Evolutionary conservation across 345 rosid genomes (phyloP).

Genomic region (rapeseed (Brassica napus)): Da-Ae NC_063447.1:7637001-7637500

Average conservation of each 20-base stretch:
- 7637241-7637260: not conserved
- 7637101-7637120: not conserved
- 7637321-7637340: not conserved
- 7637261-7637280: not conserved
- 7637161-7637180: not conserved
- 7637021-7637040: not conserved
- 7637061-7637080: not conserved
- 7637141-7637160: not conserved
- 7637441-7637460: constrained; percentile 1
- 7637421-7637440: not conserved
- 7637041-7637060: too few relatives aligned
- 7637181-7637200: too few relatives aligned
- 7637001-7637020: not conserved
- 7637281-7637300: not conserved
- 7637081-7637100: not conserved
- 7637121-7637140: not conserved
- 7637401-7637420: not conserved
- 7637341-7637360: not conserved
- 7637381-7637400: not conserved
- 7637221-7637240: not conserved
- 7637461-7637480: not conserved
- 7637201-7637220: not conserved
- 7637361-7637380: not conserved
- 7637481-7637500: not conserved
- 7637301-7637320: not conserved